Evolutionary conservation across 1,139 yeast genomes (phyloP), one percentile per base, ranked within the genome.

Genomic region (Saccharomyces hybrid): DNA sequence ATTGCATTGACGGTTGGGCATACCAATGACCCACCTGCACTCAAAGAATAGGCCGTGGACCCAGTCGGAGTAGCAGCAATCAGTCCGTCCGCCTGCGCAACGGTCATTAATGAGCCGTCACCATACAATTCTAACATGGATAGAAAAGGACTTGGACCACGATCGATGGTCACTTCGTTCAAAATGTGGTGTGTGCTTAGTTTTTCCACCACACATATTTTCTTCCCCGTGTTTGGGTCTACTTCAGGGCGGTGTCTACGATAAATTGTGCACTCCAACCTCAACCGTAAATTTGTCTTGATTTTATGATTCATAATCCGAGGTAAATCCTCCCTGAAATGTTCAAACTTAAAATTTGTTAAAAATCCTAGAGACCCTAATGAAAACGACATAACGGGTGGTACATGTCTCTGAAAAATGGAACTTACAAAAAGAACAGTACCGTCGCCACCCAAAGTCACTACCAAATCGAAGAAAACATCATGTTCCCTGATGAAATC

Each of bases 21-120:
- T 1, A 89, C 95, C 51, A 89, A 75, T 0, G 95, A 84, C 0
- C 96, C 96, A 14, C 96, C 96, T 0, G 96, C 96, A 46, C 95
- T 85, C 44, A 89, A 73, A 0, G 95, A 87, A 67, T 89, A 89
- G 0, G 96, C 96, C 0, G 96, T 89, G 1, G 95, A 87, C 0
- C 96, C 96, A 0, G 96, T 89, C 4, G 96, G 96, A 0, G 96
- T 88, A 0, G 96, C 95, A 44, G 89, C 78, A 56, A 89, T 88
- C 32, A 89, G 71, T 0, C 96, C 96, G 68, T 89, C 96, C 0
- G 96, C 96, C 67, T 88, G 96, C 0, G 93, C 95, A 20, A 88
- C 85, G 0, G 96, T 88, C 55, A 88, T 73, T 44, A 88, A 72
- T 2, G 86, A 79, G 16, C 88, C 89, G 66, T 88, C 93, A 4